phyloP scores from a whole-genome alignment of 495 filamentous ascomycete genomes.

The Rhizodiscina lignyota region DNA sequence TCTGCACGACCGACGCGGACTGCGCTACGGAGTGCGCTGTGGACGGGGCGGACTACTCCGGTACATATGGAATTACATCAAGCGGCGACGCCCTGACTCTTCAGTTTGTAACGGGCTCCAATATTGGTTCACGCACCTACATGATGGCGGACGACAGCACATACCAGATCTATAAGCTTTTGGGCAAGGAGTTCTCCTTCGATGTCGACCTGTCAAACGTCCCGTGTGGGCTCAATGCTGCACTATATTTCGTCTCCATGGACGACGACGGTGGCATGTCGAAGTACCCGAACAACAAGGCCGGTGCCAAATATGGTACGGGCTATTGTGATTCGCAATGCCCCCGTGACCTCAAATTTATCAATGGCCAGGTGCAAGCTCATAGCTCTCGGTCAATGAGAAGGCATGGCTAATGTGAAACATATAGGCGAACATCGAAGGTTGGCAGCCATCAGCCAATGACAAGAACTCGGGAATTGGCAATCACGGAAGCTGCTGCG shows the following conservation, averaged over 20 bases:
- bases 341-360: constrained; percentile 30
- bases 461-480: constrained; percentile 2
- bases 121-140: constrained; percentile 37
- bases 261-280: constrained; percentile 33
- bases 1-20: constrained; percentile 15
- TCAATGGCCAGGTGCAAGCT: constrained; percentile 31
- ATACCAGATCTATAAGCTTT: constrained; percentile 42
- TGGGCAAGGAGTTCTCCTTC: constrained; percentile 43
- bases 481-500: constrained; percentile 18
- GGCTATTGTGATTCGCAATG: constrained; percentile 62
- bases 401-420: no score
- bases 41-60: constrained; percentile 20
- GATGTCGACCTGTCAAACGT: constrained; percentile 45
- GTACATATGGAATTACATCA: constrained; percentile 18
- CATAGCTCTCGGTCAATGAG: not conserved
- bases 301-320: constrained; percentile 46
- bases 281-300: constrained; percentile 28
- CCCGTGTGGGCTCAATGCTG: constrained; percentile 51
- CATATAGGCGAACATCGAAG: constrained; percentile 29
- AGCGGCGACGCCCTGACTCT: constrained; percentile 13
- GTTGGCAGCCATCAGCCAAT: constrained; percentile 8
- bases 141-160: constrained; percentile 34
- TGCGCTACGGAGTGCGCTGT: constrained; percentile 25
- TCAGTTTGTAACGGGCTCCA: constrained; percentile 16
- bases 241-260: constrained; percentile 53